Percentiles rank a stretch among this genome's conserved stretches.
Evolutionary conservation across 495 filamentous ascomycete genomes (phyloP).

Genomic region (Aspergillus affinis): DNA sequence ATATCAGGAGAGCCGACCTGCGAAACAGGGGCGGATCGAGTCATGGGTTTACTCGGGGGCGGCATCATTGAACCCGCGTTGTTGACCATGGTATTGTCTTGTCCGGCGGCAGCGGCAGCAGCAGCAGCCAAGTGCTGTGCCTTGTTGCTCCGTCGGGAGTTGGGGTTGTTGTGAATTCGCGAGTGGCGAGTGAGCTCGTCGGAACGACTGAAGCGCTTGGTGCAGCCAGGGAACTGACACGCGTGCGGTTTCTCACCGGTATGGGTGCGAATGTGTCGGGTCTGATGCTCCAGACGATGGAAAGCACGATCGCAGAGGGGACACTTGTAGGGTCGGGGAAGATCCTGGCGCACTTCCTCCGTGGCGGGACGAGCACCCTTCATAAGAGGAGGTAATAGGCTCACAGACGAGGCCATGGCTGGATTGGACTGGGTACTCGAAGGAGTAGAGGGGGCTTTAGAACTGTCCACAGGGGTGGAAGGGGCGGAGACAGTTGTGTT

Average conservation of each 20-base stretch:
- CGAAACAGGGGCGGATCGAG: constrained; percentile 85
- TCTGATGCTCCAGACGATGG: constrained; percentile 97
- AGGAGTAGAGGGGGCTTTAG: constrained; percentile 25
- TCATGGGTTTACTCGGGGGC: constrained; percentile 68
- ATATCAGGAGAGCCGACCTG: constrained; percentile 91
- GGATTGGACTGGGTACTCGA: constrained; percentile 39
- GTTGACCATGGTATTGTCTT: constrained; percentile 53
- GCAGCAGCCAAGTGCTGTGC: constrained; percentile 63
- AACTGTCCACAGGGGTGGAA: constrained; percentile 25
- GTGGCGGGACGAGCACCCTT: constrained; percentile 64
- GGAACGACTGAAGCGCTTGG: constrained; percentile 94
- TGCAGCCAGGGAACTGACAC: constrained; percentile 92
- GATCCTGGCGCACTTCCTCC: constrained; percentile 66
- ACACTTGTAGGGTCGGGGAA: constrained; percentile 97
- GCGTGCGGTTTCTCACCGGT: constrained; percentile 98
- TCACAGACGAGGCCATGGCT: constrained; percentile 67
- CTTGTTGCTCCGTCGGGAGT: constrained; percentile 92
- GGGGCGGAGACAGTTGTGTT: constrained; percentile 22
- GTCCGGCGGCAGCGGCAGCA: constrained; percentile 50
- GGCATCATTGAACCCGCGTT: constrained; percentile 64
- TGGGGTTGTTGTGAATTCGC: constrained; percentile 98
- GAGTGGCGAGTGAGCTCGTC: constrained; percentile 97
- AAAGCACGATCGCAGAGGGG: constrained; percentile 98
- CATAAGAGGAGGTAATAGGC: constrained; percentile 63
- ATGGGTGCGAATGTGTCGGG: constrained; percentile 94